These are phyloP conservation scores for Elongisporangium undulatum DNA, from an alignment of 352 stramenopile genomes.

Conservation along the genomic window DNA sequence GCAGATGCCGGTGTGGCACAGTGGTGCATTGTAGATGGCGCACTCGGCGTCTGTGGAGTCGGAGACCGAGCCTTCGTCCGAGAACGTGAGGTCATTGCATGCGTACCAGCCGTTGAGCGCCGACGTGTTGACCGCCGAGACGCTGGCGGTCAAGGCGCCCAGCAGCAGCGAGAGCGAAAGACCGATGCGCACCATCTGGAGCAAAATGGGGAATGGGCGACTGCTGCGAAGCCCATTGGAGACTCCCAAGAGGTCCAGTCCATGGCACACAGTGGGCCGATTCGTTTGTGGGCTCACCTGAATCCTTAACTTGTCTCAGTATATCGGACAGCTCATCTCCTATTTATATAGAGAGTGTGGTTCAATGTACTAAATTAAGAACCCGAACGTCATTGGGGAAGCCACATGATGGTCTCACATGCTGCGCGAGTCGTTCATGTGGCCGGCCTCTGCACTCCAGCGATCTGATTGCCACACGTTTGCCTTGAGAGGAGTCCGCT, in stretches of 20 bases:
- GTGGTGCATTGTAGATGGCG: slow-evolving; percentile 21
- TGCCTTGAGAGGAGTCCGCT: neutral
- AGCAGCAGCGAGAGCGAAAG: neutral
- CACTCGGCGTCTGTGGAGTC: slow-evolving; percentile 17
- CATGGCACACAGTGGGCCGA: neutral
- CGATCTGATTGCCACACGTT: neutral
- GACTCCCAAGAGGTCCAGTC: neutral
- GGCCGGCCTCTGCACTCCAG: neutral
- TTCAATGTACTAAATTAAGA: neutral
- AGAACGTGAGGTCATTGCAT: slow-evolving; percentile 22
- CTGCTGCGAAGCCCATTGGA: neutral
- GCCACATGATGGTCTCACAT: neutral
- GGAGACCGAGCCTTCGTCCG: slow-evolving; percentile 8
- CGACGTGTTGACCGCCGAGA: neutral
- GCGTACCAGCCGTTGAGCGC: slow-evolving; percentile 26
- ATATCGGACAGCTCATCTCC: neutral
- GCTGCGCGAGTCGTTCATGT: neutral
- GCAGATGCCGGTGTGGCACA: slow-evolving; percentile 31
- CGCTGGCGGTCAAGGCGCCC: neutral
- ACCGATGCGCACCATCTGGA: neutral
- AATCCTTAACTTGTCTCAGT: neutral
- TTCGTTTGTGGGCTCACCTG: neutral
- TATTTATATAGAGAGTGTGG: neutral
- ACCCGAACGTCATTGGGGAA: neutral
- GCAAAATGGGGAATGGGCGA: neutral